A percentile compares a stretch with the other conserved stretches of the same genome.
phyloP scores from a whole-genome alignment of 2,329 filamentous ascomycete genomes.

The Cercospora beticola region DNA sequence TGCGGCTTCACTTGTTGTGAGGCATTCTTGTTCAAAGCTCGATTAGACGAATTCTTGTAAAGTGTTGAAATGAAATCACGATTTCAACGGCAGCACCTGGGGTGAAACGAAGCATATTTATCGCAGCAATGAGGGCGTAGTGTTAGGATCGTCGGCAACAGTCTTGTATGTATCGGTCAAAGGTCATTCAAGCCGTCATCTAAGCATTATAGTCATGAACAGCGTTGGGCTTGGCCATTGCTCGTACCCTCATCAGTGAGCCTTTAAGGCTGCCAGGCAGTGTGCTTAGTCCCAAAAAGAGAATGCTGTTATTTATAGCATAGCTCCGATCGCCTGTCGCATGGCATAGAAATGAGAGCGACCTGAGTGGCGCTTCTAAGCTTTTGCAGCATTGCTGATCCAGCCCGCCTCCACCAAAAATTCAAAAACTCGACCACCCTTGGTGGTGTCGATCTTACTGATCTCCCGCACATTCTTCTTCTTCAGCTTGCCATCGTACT shows the following conservation, averaged over 20 bases:
- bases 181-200: neutral
- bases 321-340: neutral
- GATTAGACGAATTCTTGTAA: neutral
- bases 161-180: neutral
- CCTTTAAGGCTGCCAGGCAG: too few relatives aligned
- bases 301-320: neutral
- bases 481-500: slow-evolving; percentile 82
- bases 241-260: neutral
- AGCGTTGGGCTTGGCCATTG: neutral
- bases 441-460: slow-evolving; percentile 77
- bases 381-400: slow-evolving; percentile 66
- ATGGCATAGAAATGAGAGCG: neutral
- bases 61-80: neutral
- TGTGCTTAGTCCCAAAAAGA: neutral
- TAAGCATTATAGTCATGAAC: neutral
- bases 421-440: slow-evolving; percentile 84
- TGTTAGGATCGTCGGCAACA: neutral
- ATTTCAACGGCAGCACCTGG: neutral
- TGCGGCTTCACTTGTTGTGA: neutral
- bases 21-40: neutral
- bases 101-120: neutral
- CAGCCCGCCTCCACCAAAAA: slow-evolving; percentile 92
- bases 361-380: neutral
- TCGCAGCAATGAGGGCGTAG: neutral
- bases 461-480: slow-evolving; percentile 92